Conservation (phyloP, 2,329 filamentous ascomycete genomes). For the Colletotrichum brevisporum region DNA sequence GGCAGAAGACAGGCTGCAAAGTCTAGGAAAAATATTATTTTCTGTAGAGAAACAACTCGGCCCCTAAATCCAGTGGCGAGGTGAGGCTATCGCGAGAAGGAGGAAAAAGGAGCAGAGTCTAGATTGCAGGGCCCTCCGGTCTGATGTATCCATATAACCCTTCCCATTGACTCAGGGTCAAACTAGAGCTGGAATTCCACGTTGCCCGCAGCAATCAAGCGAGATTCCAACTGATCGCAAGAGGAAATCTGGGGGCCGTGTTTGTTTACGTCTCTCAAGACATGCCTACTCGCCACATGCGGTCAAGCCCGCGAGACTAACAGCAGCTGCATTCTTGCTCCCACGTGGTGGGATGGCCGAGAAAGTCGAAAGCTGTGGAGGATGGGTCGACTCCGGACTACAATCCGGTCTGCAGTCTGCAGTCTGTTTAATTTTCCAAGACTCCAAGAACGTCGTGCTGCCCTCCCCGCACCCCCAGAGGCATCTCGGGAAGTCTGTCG, state of each 20-base stretch:
- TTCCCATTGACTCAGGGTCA: background rate
- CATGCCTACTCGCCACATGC: background rate
- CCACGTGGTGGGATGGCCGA: background rate
- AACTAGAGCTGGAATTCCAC: conserved; percentile 16
- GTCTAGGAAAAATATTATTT: background rate
- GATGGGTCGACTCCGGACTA: background rate
- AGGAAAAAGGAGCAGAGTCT: background rate
- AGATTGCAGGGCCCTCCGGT: background rate
- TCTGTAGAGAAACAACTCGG: background rate
- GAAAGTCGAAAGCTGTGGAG: background rate
- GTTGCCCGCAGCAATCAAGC: conserved; percentile 34
- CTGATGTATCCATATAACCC: conserved; percentile 3
- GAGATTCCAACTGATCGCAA: conserved; percentile 13
- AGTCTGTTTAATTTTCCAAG: background rate
- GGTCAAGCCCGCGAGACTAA: background rate
- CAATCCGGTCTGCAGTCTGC: background rate
- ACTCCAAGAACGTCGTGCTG: background rate
- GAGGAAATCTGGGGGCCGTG: background rate
- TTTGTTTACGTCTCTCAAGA: conserved; percentile 29
- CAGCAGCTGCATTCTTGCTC: background rate
- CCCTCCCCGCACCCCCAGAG: too few species aligned
- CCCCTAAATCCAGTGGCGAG: background rate
- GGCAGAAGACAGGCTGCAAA: too few species aligned
- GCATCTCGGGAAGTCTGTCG: too few species aligned
- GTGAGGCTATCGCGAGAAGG: conserved; percentile 12